Percentiles rank a stretch among this genome's conserved stretches.
phyloP scores from a whole-genome alignment of 2,329 filamentous ascomycete species.

The Mycosphaerella sp. region DNA sequence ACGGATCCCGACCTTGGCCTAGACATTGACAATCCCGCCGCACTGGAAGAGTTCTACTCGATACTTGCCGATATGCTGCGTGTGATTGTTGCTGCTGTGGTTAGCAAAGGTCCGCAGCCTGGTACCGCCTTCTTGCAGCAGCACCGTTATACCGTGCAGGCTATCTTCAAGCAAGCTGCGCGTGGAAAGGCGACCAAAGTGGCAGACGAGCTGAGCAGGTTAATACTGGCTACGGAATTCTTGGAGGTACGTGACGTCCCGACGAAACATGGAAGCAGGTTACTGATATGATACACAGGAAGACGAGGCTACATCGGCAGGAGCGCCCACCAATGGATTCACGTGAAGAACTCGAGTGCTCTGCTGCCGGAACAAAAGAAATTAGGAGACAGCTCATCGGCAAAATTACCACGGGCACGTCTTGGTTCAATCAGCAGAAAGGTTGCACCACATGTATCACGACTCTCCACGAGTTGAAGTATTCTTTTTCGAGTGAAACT shows the following conservation, averaged over 20 bases:
- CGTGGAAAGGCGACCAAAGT: conserved; percentile 56
- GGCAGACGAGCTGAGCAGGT: conserved; percentile 75
- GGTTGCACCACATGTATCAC: too few relatives aligned
- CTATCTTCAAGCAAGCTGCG: conserved; percentile 75
- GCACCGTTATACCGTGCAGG: conserved; percentile 76
- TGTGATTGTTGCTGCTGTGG: conserved; percentile 73
- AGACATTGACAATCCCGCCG: conserved; percentile 61
- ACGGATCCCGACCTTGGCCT: conserved; percentile 90
- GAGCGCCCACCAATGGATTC: conserved; percentile 14
- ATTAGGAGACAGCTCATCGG: neutral
- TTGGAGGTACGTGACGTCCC: conserved; percentile 62
- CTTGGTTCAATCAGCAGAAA: too few relatives aligned
- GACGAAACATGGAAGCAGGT: neutral
- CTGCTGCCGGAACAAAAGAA: neutral
- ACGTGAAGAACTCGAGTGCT: conserved; percentile 5
- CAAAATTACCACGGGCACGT: too few relatives aligned
- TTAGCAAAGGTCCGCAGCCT: conserved; percentile 71
- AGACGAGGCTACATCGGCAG: conserved; percentile 12
- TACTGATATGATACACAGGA: conserved; percentile 10
- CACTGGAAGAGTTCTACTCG: conserved; percentile 75
- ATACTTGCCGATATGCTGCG: conserved; percentile 74
- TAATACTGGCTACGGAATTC: conserved; percentile 78
- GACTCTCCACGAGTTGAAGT: too few relatives aligned
- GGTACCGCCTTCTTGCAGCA: conserved; percentile 74
- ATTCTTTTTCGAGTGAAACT: too few relatives aligned